Conservation (phyloP, 2,329 filamentous ascomycete genomes). For the Neophaeococcomyces mojaviensis region DNA sequence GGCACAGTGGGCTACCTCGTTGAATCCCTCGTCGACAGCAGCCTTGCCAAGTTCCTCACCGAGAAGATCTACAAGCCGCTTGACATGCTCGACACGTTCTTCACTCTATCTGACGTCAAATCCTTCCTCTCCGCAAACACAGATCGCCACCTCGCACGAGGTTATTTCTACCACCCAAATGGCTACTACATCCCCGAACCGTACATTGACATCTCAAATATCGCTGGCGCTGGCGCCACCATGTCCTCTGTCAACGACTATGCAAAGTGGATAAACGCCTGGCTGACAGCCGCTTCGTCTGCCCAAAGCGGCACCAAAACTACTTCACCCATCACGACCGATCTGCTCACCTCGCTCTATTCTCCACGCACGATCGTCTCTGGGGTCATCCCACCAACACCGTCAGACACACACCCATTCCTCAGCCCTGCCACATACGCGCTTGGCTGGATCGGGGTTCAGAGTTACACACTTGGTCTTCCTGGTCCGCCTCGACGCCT, state of each 20-base stretch:
- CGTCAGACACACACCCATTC: neutral
- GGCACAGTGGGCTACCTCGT: neutral
- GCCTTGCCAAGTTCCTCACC: no score
- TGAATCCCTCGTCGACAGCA: neutral
- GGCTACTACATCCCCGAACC: conserved; percentile 7
- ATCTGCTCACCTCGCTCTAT: no score
- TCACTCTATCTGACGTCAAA: conserved; percentile 29
- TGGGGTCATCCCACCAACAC: no score
- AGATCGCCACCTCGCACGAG: conserved; percentile 21
- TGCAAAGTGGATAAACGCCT: conserved; percentile 43
- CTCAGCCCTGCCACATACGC: conserved; percentile 11
- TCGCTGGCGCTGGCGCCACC: conserved; percentile 19
- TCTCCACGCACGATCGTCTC: no score
- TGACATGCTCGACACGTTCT: conserved; percentile 34
- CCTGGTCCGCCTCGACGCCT: neutral
- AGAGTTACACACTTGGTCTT: no score
- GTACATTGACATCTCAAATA: conserved; percentile 9
- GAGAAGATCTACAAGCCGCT: conserved; percentile 26
- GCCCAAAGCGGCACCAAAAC: no score
- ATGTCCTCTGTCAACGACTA: conserved; percentile 35
- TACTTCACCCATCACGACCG: no score
- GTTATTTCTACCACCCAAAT: conserved; percentile 21
- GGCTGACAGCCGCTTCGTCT: conserved; percentile 31
- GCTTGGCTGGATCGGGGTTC: conserved; percentile 18
- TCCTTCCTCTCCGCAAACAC: conserved; percentile 9